Conservation (phyloP, 1,284 basidiomycete species). For the Cutaneotrichosporon sp. region DNA sequence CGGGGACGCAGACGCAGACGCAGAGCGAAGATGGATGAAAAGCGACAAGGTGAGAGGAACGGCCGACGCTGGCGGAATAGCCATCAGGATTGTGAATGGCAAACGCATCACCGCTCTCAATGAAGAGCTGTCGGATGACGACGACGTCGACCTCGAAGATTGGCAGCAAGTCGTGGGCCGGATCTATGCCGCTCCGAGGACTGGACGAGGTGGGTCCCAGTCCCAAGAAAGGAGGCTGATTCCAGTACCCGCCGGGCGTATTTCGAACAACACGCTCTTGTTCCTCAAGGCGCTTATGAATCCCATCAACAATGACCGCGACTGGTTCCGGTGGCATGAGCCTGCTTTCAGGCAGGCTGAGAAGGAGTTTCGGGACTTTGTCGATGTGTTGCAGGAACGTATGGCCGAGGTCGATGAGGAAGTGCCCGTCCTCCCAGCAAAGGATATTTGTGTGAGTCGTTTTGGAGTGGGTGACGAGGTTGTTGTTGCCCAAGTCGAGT, state of each 20-base stretch:
- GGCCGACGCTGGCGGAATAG: constrained; percentile 10
- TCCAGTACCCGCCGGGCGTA: constrained; percentile 75
- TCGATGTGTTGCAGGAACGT: constrained; percentile 65
- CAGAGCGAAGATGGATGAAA: constrained; percentile 3
- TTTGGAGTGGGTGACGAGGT: neutral
- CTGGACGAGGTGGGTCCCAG: constrained; percentile 65
- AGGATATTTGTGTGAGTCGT: constrained; percentile 71
- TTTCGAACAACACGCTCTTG: constrained; percentile 78
- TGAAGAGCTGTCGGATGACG: constrained; percentile 27
- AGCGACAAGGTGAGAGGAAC: neutral
- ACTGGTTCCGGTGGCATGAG: constrained; percentile 68
- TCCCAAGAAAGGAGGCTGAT: constrained; percentile 6
- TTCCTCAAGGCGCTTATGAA: constrained; percentile 71
- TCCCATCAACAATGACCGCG: constrained; percentile 77
- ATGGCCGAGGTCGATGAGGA: constrained; percentile 72
- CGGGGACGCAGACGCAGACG: constrained; percentile 9
- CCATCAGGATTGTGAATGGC: neutral
- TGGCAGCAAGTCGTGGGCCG: constrained; percentile 53
- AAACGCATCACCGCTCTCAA: neutral
- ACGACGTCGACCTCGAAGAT: constrained; percentile 34
- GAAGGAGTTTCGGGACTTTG: constrained; percentile 81
- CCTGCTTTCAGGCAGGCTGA: constrained; percentile 78
- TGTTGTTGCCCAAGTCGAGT: neutral
- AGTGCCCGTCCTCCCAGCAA: constrained; percentile 77
- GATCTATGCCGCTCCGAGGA: constrained; percentile 64